Base-by-base conservation (phyloP, 306 rosid genomes). In the Lupinus albus region DNA sequence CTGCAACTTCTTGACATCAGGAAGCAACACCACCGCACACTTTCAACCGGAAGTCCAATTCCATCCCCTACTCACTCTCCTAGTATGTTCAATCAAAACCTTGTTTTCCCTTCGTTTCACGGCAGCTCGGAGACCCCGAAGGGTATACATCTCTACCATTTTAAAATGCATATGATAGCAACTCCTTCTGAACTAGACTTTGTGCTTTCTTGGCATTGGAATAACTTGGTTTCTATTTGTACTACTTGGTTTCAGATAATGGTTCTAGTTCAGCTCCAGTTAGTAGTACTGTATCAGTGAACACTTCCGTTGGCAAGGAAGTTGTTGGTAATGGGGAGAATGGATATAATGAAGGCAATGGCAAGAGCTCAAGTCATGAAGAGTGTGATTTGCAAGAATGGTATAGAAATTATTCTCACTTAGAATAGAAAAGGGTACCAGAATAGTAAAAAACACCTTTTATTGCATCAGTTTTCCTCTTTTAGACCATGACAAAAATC, bases 1-100 rank as follows among this genome's bases (percentile, higher is more conserved):
- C 72, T 93, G 71, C 98, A 93, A 80, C 97, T 93, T 76, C 94
- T 90, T 52, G 99, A 90, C 46, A 86, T 89, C 48, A 88, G 88
- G 83, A 93, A 86, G 82, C 89, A 87, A 6, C 95, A 88, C 76
- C 93, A 92, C 32, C 84, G 87, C 0, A 82, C 92, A 0, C 70
- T 84, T 38, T 93, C 99, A 6, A 5, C 85, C 0, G 87, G 92
- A 71, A 88, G 96, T 62, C 88, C 92, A 0, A 51, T 83, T 13
- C 97, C 89, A 4, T 93, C 97, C 4, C 97, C 97, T 0, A 83
- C 84, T 1, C 90, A 82, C 47, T 82, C 91, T 47, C 93, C 94
- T 1, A 86, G 64, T 12, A 68, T 85, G 11, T 91, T 83, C 68
- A 74, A 58, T 32, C 89, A 77, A 12, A 91, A 77, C 21, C 68